Evolutionary conservation across 1,284 basidiomycete species (phyloP), one percentile per base, ranked within the genome.

Genomic region (Boletus mariae): DNA sequence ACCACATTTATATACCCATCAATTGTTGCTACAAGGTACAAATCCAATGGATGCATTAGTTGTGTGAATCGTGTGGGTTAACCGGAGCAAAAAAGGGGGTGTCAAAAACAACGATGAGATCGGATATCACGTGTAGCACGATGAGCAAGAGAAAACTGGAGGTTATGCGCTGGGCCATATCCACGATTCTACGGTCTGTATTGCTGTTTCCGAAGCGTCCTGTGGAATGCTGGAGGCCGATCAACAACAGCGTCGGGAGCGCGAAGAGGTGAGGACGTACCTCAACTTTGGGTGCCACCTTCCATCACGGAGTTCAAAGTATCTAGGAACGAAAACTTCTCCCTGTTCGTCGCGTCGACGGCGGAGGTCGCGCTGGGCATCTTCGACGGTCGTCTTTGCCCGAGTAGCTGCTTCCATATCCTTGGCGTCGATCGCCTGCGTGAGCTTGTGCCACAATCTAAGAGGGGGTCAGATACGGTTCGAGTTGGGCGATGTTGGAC

Each of bases 371-470:
- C 96, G 80, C 71, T 99, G 96, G 29, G 84, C 85, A 63, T 98
- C 94, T 74, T 99, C 96, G 2, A 99, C 93, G 12, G 80, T 80
- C 0, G 84, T 83, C 78, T 99, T 99, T 45, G 90, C 90, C 40
- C 85, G 83, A 9, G 95, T 98, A 11, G 97, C 97, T 25, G 85
- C 88, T 63, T 94, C 92, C 88, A 98, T 94, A 69, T 99, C 92
- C 65, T 89, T 92, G 43, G 77, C 76, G 49, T 82, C 73, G 72
- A 99, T 98, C 17, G 95, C 97, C 25, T 82, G 76, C 15, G 96
- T 99, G 41, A 99, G 78, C 52, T 86, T 81, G 38, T 76, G 67
- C 96, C 96, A 99, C 48, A 98, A 73, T 60, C 91, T 89, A 13
- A 5, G 23, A 10, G 32, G 4, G 23, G 7, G 15, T 40, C 4